Base-by-base conservation (phyloP, 345 rosid genomes). In the Gossypium mustelinum region DNA sequence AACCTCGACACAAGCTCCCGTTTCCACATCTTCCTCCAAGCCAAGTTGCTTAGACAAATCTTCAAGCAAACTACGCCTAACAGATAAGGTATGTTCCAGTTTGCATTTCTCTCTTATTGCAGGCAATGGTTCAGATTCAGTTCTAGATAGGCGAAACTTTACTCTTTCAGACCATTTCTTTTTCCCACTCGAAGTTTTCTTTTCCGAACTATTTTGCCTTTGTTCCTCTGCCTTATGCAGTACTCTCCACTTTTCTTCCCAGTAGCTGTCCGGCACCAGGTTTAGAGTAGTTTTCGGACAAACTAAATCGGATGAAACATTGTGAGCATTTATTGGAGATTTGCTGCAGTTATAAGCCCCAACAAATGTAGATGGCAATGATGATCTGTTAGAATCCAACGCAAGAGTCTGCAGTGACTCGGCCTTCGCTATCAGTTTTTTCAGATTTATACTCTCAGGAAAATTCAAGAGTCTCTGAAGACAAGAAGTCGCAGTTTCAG, bases 201-300 rank as follows among this genome's bases (percentile, higher is more conserved):
- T 90, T 72, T 64, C 87, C 58, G 75, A 76, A 54, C 66, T 73
- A 79, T 54, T 77, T 41, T 81, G 80, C 77, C 73, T 82, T 66
- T 70, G 82, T 77, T 90, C 90, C 34, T 87, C 97, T n/a, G 88
- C 87, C 70, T 87, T 86, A 79, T 90, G 91, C 78, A 85, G 56
- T 68, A 82, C 87, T 83, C 94, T 87, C 98, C 98, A 94, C 79
- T 84, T 89, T 81, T 87, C 98, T 81, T 94, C 98, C 98, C 98
- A 94, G 27, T 94, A 94, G 82, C 94, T 92, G 60, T 91, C 90
- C 27, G 90, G 94, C 64, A 89, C 86, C 76, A 76, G 76, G 66
- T 69, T 84, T 70, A 85, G 72, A 24, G 97, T 92, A 74, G 89
- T 85, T 82, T 80, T 87, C 3, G 91, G 92, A 68, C 92, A 87